phyloP scores from a whole-genome alignment of 2,329 filamentous ascomycete genomes.

The Mycosphaerella sp. region DNA sequence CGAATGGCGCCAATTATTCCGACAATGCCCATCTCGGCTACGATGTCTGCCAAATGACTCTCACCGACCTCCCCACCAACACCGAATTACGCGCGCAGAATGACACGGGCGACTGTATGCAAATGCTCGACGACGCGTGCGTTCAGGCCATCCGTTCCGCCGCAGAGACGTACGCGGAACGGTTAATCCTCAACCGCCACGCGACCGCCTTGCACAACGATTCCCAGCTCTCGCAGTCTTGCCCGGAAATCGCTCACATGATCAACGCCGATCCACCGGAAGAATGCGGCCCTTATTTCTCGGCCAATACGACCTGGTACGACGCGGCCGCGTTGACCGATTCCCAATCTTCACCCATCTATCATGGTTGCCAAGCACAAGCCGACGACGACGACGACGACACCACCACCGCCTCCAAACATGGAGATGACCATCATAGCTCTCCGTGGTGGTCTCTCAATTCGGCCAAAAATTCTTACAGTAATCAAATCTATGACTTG shows the following conservation, averaged over 20 bases:
- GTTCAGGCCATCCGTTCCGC: slow-evolving; percentile 4
- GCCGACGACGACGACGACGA: too few relatives aligned
- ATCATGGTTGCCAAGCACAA: slow-evolving; percentile 1
- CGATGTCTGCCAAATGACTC: slow-evolving; percentile 10
- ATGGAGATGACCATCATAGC: not conserved
- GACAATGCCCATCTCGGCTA: slow-evolving; percentile 12
- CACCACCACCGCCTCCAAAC: not conserved
- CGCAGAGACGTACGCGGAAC: not conserved
- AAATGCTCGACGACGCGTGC: slow-evolving; percentile 9
- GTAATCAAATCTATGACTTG: not conserved
- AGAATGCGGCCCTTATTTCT: slow-evolving; percentile 1
- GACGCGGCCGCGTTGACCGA: slow-evolving; percentile 7
- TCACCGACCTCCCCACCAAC: slow-evolving; percentile 2
- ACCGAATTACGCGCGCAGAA: slow-evolving; percentile 6
- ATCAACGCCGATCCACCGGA: slow-evolving; percentile 4
- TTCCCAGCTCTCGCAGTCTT: not conserved
- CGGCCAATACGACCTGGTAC: not conserved
- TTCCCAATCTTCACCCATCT: slow-evolving; percentile 9
- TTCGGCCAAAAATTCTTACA: not conserved
- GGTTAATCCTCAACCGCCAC: not conserved
- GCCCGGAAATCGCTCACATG: slow-evolving; percentile 1
- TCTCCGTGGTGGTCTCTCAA: not conserved
- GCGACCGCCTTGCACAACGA: slow-evolving; percentile 4
- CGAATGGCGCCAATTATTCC: slow-evolving; percentile 10
- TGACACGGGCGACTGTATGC: slow-evolving; percentile 12